Conservation (phyloP, 352 stramenopile genomes). For the Phytophthora ohioensis region DNA sequence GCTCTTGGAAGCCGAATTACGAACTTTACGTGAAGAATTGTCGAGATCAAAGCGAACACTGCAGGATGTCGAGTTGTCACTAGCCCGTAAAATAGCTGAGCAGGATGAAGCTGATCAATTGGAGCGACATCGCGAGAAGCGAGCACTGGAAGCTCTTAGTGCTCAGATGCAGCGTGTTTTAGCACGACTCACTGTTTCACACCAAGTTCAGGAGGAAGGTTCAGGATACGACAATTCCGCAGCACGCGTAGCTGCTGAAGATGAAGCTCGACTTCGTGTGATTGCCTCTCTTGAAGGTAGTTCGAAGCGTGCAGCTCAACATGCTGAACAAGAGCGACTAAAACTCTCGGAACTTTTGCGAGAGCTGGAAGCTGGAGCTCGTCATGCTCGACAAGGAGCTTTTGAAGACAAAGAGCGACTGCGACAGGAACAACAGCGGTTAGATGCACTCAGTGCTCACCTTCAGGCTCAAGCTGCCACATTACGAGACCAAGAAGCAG, state of each 20-base stretch:
- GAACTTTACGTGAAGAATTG: slow-evolving; percentile 31
- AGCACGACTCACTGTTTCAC: slow-evolving; percentile 56
- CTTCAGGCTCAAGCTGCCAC: slow-evolving; percentile 71
- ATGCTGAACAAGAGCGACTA: slow-evolving; percentile 69
- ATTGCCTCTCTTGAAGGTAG: slow-evolving; percentile 69
- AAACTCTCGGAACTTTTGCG: slow-evolving; percentile 59
- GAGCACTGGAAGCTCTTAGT: slow-evolving; percentile 58
- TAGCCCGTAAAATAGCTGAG: slow-evolving; percentile 35
- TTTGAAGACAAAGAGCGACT: slow-evolving; percentile 82
- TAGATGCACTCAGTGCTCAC: slow-evolving; percentile 66
- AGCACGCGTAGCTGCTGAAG: slow-evolving; percentile 49
- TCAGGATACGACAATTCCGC: slow-evolving; percentile 41
- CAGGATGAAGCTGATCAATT: slow-evolving; percentile 50
- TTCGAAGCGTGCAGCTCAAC: slow-evolving; percentile 59
- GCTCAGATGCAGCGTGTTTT: slow-evolving; percentile 65
- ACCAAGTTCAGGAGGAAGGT: slow-evolving; percentile 55
- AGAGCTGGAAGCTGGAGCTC: slow-evolving; percentile 61
- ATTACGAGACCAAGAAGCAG: slow-evolving; percentile 60
- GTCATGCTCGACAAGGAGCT: slow-evolving; percentile 61
- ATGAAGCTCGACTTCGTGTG: slow-evolving; percentile 63
- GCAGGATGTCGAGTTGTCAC: slow-evolving; percentile 28
- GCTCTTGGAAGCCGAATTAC: slow-evolving; percentile 27
- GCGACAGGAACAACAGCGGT: slow-evolving; percentile 69
- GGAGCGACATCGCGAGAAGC: slow-evolving; percentile 48
- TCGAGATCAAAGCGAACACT: slow-evolving; percentile 28